These are phyloP conservation scores for Coffea humblotiana DNA, from an alignment of 305 asterid genomes.

Conservation along the genomic window DNA sequence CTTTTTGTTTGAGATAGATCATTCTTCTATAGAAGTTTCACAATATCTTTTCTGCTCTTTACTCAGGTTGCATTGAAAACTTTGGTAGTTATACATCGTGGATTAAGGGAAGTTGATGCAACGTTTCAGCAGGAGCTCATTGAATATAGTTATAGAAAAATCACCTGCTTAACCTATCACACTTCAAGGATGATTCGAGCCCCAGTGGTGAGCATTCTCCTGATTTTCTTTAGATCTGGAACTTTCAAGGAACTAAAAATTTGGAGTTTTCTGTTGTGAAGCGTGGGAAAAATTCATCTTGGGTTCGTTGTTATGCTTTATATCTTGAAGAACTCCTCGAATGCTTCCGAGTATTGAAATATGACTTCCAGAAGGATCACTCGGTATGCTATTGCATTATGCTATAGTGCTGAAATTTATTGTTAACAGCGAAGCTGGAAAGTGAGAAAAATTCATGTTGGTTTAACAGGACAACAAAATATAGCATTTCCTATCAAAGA, in stretches of 20 bases:
- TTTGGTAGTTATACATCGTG: constrained; percentile 80
- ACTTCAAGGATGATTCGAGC: constrained; percentile 79
- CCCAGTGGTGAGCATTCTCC: constrained; percentile 51
- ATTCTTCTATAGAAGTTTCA: not conserved
- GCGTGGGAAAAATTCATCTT: constrained; percentile 77
- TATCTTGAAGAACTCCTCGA: constrained; percentile 82
- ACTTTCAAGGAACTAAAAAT: constrained; percentile 27
- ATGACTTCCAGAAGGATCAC: constrained; percentile 66
- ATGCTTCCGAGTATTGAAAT: constrained; percentile 64
- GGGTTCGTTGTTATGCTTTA: constrained; percentile 70
- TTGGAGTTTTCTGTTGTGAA: constrained; percentile 34
- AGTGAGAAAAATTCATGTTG: not conserved
- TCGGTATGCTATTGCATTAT: constrained; percentile 40
- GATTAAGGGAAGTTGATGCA: constrained; percentile 77
- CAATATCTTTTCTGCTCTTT: not conserved
- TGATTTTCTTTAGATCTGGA: constrained; percentile 14
- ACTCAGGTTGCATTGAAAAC: constrained; percentile 79
- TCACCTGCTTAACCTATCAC: constrained; percentile 54
- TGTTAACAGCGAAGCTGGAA: not conserved
- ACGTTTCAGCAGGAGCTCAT: constrained; percentile 71
- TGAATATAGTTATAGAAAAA: constrained; percentile 47
- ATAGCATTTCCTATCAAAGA: not conserved
- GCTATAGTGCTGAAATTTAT: not conserved
- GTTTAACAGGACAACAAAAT: too few species aligned
- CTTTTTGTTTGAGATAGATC: not conserved